Conservation (phyloP, 2,329 filamentous ascomycete genomes). For the Colletotrichum navitas region DNA sequence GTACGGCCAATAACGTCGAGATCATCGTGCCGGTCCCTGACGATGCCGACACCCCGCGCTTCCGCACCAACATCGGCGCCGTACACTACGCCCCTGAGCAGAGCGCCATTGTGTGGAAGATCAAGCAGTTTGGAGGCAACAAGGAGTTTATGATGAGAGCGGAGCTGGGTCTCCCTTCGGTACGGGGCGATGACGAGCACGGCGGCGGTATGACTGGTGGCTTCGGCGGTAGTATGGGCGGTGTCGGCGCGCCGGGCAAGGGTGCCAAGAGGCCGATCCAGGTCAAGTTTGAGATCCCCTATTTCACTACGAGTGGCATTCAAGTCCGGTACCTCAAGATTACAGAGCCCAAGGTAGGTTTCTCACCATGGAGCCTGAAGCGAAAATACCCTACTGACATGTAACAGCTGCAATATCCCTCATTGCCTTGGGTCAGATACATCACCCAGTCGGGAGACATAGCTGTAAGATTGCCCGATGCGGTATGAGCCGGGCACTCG, state of each 20-base stretch:
- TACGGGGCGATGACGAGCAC: conserved; percentile 94
- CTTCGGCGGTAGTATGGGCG: conserved; percentile 97
- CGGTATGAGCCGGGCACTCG: conserved; percentile 66
- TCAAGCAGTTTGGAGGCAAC: conserved; percentile 98
- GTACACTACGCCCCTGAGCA: conserved; percentile 99
- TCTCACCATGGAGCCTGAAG: not conserved
- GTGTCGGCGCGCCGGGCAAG: conserved; percentile 81
- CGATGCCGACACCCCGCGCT: conserved; percentile 94
- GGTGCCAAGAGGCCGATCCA: conserved; percentile 94
- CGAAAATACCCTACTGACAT: conserved; percentile 32
- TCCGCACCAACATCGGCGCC: conserved; percentile 96
- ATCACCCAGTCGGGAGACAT: conserved; percentile 99
- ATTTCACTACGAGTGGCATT: conserved; percentile 99
- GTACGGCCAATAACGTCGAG: conserved; percentile 98
- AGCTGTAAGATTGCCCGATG: conserved; percentile 93
- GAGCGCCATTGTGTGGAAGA: conserved; percentile 99
- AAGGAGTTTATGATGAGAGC: conserved; percentile 99
- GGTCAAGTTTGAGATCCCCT: conserved; percentile 99
- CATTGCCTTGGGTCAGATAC: conserved; percentile 96
- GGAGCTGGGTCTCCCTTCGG: conserved; percentile 92
- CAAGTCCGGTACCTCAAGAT: conserved; percentile 99
- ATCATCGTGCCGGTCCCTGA: conserved; percentile 98
- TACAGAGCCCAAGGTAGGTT: conserved; percentile 94
- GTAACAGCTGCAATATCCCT: conserved; percentile 92
- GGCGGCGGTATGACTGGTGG: conserved; percentile 98